Percentiles rank a stretch among this genome's conserved stretches.
Evolutionary conservation across 768 basidiomycete species (phyloP).

Genomic region (Xerocomus potaroensis): DNA sequence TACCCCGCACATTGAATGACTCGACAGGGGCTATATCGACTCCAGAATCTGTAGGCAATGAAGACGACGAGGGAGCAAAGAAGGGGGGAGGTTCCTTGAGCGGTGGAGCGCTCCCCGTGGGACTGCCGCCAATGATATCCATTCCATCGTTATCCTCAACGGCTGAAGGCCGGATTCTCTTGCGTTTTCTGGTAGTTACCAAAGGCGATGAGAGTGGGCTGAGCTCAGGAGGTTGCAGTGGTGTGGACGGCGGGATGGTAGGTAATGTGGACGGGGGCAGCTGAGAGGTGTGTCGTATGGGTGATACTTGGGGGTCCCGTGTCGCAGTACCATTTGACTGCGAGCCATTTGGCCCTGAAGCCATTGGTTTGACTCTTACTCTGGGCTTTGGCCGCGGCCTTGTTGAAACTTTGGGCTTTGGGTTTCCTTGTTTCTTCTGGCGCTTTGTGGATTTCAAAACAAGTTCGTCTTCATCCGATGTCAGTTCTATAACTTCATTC

Average conservation of each 20-base stretch:
- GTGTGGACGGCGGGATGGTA: conserved; percentile 23
- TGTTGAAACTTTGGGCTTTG: conserved; percentile 26
- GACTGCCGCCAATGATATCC: conserved; percentile 4
- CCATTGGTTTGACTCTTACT: conserved; percentile 13
- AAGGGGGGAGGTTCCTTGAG: conserved; percentile 39
- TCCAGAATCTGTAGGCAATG: conserved; percentile 24
- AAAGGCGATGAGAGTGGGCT: conserved; percentile 26
- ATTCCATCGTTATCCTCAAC: conserved; percentile 13
- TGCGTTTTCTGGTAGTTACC: conserved; percentile 24
- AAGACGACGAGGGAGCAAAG: conserved; percentile 45
- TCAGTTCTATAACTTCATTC: conserved; percentile 43
- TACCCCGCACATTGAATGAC: conserved; percentile 4
- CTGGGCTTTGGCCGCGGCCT: conserved; percentile 27
- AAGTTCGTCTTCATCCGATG: conserved; percentile 41
- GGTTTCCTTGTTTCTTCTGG: conserved; percentile 28
- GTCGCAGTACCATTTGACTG: conserved; percentile 9
- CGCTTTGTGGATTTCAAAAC: conserved; percentile 29
- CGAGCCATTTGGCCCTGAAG: conserved; percentile 16
- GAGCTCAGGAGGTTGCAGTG: conserved; percentile 18
- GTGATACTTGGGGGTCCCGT: conserved; percentile 29
- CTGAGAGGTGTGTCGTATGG: conserved; percentile 28
- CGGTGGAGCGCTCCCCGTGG: background rate
- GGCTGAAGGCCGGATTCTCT: conserved; percentile 11
- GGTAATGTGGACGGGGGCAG: conserved; percentile 32
- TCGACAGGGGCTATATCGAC: conserved; percentile 22